Conservation (phyloP, 805 yeast genomes). For the Suhomyces sp. region DNA sequence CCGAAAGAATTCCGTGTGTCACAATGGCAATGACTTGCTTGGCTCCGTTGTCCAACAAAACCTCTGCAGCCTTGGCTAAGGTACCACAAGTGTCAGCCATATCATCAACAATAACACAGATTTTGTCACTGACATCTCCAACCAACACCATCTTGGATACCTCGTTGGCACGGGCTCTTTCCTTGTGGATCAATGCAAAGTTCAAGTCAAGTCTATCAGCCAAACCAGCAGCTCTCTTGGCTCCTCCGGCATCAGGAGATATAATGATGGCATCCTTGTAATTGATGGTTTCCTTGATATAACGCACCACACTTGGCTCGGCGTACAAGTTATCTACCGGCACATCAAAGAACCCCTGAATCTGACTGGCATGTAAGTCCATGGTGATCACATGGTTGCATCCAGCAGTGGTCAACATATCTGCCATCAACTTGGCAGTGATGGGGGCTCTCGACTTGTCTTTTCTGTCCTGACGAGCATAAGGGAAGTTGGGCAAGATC, state of each 20-base stretch:
- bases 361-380: slow-evolving; percentile 88
- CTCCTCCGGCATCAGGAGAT: slow-evolving; percentile 91
- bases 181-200: slow-evolving; percentile 83
- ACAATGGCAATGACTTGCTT: slow-evolving; percentile 76
- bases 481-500: slow-evolving; percentile 79
- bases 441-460: slow-evolving; percentile 85
- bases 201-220: slow-evolving; percentile 78
- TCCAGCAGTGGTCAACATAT: slow-evolving; percentile 79
- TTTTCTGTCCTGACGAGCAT: slow-evolving; percentile 87
- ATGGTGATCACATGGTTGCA: slow-evolving; percentile 84
- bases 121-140: slow-evolving; percentile 76
- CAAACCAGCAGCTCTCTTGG: slow-evolving; percentile 82
- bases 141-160: slow-evolving; percentile 83
- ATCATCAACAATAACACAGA: slow-evolving; percentile 79
- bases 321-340: slow-evolving; percentile 86
- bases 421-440: slow-evolving; percentile 82
- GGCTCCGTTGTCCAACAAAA: slow-evolving; percentile 65
- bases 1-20: slow-evolving; percentile 77
- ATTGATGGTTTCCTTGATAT: slow-evolving; percentile 62
- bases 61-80: slow-evolving; percentile 77
- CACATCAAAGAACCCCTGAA: slow-evolving; percentile 80
- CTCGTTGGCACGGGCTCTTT: slow-evolving; percentile 79
- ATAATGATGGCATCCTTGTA: slow-evolving; percentile 67
- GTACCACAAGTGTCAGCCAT: slow-evolving; percentile 93
- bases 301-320: slow-evolving; percentile 77